Percentiles rank a stretch among this genome's conserved stretches.
phyloP scores from a whole-genome alignment of 2,329 filamentous ascomycete species.

The Aspergillus texensis region DNA sequence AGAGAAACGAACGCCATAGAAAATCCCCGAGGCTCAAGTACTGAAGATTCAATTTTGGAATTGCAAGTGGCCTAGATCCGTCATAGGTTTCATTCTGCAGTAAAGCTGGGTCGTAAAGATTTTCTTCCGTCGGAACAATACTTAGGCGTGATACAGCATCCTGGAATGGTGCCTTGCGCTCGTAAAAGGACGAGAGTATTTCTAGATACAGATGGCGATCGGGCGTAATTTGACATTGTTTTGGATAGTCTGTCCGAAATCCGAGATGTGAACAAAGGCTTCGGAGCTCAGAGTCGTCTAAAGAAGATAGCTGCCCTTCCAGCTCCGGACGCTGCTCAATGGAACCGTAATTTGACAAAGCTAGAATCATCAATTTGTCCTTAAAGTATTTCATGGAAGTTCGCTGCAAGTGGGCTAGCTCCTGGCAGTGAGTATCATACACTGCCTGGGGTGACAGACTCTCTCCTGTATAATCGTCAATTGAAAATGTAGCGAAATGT shows the following conservation, averaged over 20 bases:
- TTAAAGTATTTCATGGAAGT: conserved; percentile 80
- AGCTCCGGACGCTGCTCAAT: conserved; percentile 81
- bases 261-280: conserved; percentile 71
- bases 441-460: conserved; percentile 73
- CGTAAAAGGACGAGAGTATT: conserved; percentile 72
- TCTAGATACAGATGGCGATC: conserved; percentile 58
- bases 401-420: conserved; percentile 77
- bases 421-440: conserved; percentile 77
- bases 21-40: conserved; percentile 96
- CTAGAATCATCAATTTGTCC: conserved; percentile 86
- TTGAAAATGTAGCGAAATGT: conserved; percentile 85
- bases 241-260: conserved; percentile 81
- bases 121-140: conserved; percentile 78
- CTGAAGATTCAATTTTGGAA: conserved; percentile 93
- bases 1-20: conserved; percentile 87
- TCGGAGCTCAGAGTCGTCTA: conserved; percentile 75
- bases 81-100: conserved; percentile 84
- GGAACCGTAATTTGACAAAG: conserved; percentile 87
- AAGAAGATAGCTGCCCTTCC: conserved; percentile 69
- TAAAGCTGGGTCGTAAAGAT: conserved; percentile 77
- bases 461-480: conserved; percentile 85
- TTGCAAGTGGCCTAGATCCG: conserved; percentile 80
- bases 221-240: conserved; percentile 67
- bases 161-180: conserved; percentile 79
- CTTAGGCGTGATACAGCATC: conserved; percentile 71